Percentiles rank a stretch among this genome's conserved stretches.
phyloP scores from a whole-genome alignment of 108 stramenopile genomes.

The Cyclotella cryptica region DNA sequence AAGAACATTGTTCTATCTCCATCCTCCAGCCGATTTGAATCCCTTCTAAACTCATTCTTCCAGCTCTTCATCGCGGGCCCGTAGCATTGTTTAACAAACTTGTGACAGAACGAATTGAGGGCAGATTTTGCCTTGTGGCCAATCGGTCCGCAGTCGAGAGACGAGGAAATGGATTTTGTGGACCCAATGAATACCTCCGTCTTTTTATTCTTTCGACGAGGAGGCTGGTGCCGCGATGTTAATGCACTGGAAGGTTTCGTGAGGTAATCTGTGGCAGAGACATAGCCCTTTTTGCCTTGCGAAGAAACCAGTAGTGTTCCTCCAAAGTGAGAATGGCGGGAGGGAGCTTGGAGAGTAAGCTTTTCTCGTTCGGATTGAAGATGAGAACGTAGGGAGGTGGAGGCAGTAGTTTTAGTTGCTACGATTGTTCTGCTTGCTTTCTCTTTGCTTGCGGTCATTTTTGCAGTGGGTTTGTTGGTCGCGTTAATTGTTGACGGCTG shows the following conservation, averaged over 20 bases:
- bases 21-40: conserved; percentile 82
- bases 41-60: conserved; percentile 91
- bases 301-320: conserved; percentile 72
- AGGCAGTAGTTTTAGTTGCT: conserved; percentile 15
- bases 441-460: conserved; percentile 2
- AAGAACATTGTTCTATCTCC: conserved; percentile 83
- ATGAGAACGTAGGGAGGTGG: conserved; percentile 50
- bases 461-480: conserved; percentile 13
- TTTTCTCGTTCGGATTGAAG: conserved; percentile 67
- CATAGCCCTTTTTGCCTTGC: conserved; percentile 59
- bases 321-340: conserved; percentile 86
- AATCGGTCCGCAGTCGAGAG: conserved; percentile 53
- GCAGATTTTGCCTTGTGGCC: conserved; percentile 60
- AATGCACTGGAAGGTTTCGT: conserved; percentile 8
- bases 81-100: conserved; percentile 78
- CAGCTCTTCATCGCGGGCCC: conserved; percentile 90
- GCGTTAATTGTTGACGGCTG: conserved; percentile 16
- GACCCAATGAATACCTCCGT: conserved; percentile 74
- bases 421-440: conserved; percentile 23
- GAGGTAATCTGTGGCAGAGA: conserved; percentile 51
- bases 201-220: conserved; percentile 59
- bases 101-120: conserved; percentile 71
- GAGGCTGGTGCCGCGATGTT: conserved; percentile 17
- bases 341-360: conserved; percentile 36
- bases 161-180: conserved; percentile 39